A percentile compares a stretch with the other conserved stretches of the same genome.
Conservation (phyloP, 2,329 filamentous ascomycete genomes). For the Teratosphaeria zuluensis region DNA sequence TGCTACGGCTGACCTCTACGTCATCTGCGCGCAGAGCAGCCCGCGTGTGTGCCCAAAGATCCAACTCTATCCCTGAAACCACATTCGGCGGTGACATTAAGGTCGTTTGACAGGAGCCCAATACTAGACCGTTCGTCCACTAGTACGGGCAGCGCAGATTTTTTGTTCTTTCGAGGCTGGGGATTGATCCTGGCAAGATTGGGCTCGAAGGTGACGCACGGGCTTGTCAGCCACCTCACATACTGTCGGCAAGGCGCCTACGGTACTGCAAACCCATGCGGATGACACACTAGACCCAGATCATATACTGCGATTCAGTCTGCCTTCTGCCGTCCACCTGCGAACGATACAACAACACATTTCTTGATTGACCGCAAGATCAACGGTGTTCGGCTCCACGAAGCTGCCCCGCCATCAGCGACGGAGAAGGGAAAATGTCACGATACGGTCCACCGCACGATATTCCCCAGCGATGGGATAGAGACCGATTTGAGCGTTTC, state of each 20-base stretch:
- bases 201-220: neutral
- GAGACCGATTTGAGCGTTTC: conserved; percentile 41
- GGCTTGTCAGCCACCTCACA: neutral
- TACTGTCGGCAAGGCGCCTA: neutral
- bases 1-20: neutral
- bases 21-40: neutral
- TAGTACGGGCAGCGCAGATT: neutral
- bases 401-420: neutral
- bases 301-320: neutral
- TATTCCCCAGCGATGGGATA: conserved; percentile 41
- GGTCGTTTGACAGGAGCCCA: neutral
- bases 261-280: neutral
- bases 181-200: neutral
- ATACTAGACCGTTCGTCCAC: neutral
- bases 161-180: neutral
- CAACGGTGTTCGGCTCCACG: neutral
- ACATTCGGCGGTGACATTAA: neutral
- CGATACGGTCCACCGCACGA: conserved; percentile 17
- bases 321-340: neutral
- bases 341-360: neutral
- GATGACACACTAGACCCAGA: neutral
- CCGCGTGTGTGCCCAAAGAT: neutral
- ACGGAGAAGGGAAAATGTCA: neutral
- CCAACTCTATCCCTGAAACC: neutral
- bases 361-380: neutral